A percentile compares a stretch with the other conserved stretches of the same genome.
phyloP scores from a whole-genome alignment of 371 early-diverging fungal species.

The Rhizopus microsporus region DNA sequence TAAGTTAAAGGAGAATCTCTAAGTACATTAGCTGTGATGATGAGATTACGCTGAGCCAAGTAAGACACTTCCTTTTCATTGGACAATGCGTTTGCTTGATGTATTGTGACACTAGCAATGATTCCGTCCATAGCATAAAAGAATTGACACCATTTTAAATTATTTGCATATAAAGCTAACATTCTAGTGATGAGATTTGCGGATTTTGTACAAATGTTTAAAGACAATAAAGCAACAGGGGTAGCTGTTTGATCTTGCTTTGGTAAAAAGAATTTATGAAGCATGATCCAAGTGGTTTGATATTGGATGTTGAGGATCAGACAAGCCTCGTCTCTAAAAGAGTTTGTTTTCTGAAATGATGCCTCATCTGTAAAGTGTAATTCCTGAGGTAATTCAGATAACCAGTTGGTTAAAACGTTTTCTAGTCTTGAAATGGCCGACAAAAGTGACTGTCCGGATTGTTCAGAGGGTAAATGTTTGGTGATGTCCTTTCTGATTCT shows the following conservation, averaged over 20 bases:
- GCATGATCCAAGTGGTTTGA: conserved; percentile 54
- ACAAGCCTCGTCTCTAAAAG: conserved; percentile 43
- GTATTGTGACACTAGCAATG: conserved; percentile 48
- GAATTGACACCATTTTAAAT: conserved; percentile 51
- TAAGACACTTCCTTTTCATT: conserved; percentile 39
- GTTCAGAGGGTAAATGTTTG: conserved; percentile 50
- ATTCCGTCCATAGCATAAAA: conserved; percentile 50
- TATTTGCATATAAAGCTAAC: conserved; percentile 40
- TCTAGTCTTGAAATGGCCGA: conserved; percentile 57
- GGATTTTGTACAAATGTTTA: conserved; percentile 37
- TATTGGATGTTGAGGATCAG: conserved; percentile 43
- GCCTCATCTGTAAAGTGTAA: conserved; percentile 28
- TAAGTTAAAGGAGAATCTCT: conserved; percentile 49
- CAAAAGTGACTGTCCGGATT: conserved; percentile 43
- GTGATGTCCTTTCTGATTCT: conserved; percentile 61
- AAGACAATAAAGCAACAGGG: conserved; percentile 34
- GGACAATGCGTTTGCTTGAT: conserved; percentile 48
- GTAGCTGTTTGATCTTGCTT: conserved; percentile 40
- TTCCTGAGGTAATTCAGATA: conserved; percentile 46
- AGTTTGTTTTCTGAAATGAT: conserved; percentile 32
- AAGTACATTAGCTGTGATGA: conserved; percentile 41
- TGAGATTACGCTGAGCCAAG: conserved; percentile 46
- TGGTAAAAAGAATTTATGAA: conserved; percentile 51
- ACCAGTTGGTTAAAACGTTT: conserved; percentile 54
- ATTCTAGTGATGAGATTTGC: conserved; percentile 50